Conservation (phyloP, 2,329 filamentous ascomycete genomes). For the Fusarium palustre region DNA sequence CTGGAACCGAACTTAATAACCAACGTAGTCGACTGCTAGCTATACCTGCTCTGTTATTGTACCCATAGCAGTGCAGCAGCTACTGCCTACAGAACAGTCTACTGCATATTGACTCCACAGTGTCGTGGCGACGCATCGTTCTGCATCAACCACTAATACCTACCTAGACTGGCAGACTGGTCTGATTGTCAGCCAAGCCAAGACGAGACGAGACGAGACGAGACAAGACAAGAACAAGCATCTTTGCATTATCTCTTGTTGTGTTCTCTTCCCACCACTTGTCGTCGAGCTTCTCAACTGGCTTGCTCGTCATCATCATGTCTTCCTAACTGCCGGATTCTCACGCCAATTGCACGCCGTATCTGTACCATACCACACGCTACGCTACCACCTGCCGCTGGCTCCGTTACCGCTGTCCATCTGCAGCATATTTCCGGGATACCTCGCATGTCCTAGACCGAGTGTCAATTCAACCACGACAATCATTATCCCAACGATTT, state of each 20-base stretch:
- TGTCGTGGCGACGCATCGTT: conserved; percentile 42
- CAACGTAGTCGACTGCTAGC: conserved; percentile 24
- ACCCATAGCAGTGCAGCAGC: not conserved
- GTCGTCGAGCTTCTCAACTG: conserved; percentile 8
- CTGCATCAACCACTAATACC: conserved; percentile 24
- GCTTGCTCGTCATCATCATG: conserved; percentile 33
- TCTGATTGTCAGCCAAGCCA: conserved; percentile 4
- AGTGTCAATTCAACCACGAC: conserved; percentile 31
- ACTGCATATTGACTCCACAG: conserved; percentile 43
- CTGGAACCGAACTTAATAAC: conserved; percentile 9
- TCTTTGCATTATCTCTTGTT: conserved; percentile 9
- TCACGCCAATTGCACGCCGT: conserved; percentile 17
- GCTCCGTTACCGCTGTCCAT: conserved; percentile 30
- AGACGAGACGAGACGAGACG: conserved; percentile 18
- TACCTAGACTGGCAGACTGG: not conserved
- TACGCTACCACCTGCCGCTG: conserved; percentile 9
- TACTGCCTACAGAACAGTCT: conserved; percentile 8
- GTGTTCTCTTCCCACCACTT: conserved; percentile 5
- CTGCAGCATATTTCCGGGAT: conserved; percentile 24
- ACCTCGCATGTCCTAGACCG: conserved; percentile 40
- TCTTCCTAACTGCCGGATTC: conserved; percentile 23
- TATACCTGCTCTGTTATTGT: conserved; percentile 1
- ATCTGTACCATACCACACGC: conserved; percentile 15
- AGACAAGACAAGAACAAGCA: conserved; percentile 7
- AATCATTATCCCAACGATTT: conserved; percentile 40